Evolutionary conservation across 2,329 filamentous ascomycete genomes (phyloP).

Genomic region (Colletotrichum sp.): DNA sequence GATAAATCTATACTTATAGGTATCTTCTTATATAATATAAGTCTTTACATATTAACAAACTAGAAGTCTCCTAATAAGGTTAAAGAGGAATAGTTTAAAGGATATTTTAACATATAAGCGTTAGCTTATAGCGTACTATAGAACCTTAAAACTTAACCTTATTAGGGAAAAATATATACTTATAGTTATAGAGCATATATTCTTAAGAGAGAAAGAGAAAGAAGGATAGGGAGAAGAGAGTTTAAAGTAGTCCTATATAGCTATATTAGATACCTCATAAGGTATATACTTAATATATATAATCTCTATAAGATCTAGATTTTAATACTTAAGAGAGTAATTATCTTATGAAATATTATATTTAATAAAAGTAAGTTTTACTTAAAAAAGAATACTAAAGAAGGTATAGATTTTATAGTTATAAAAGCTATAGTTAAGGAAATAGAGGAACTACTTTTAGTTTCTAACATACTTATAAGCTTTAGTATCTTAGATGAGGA

Average conservation of each 20-base stretch:
- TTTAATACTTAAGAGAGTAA: too few species aligned
- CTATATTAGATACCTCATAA: too few species aligned
- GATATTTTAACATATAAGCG: not conserved
- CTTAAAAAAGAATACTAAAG: not conserved
- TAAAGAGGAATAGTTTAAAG: not conserved
- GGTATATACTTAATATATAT: too few species aligned
- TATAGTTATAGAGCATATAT: not conserved
- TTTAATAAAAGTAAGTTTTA: too few species aligned
- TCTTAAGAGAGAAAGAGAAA: not conserved
- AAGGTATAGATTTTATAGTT: too few species aligned
- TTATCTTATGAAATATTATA: too few species aligned
- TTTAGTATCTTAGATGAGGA: not conserved
- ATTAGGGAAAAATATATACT: not conserved
- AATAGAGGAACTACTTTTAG: not conserved
- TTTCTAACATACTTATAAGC: not conserved
- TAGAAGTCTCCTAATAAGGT: not conserved
- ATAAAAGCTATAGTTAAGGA: not conserved
- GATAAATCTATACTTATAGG: too few species aligned
- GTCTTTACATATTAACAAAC: not conserved
- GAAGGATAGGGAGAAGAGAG: rapidly evolving
- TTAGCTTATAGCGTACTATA: not conserved
- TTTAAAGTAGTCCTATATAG: not conserved
- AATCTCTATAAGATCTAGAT: too few species aligned
- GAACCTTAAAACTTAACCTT: not conserved
- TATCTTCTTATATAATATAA: too few species aligned